Base-by-base conservation (phyloP, 202 grass and related monocot genomes). In the Cymbopogon flexuosus region DNA sequence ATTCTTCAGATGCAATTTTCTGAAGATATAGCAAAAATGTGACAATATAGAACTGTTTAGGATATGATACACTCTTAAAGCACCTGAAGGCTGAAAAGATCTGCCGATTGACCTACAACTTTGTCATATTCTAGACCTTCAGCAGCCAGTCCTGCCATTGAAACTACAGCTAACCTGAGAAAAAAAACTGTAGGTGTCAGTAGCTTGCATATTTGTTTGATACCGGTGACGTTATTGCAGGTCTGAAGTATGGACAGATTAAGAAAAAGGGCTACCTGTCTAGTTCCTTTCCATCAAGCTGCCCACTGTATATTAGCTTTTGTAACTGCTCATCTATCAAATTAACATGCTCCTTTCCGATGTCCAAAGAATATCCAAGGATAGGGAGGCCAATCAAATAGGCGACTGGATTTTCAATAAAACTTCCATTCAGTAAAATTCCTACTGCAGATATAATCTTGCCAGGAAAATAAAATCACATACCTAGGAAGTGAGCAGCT, bases 291-390 rank as follows among this genome's bases (percentile, higher is more conserved):
- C 75, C 77, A 68, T 97, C 89, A 68, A 97, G 94, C 36, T 94
- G 72, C 1, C 94, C 94, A 67, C 94, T 97, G 64, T 97, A 97
- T 77, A 97, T 89, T 37, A 97, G 51, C 73, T 94, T 91, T 34
- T 97, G 86, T 67, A 97, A 47, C 13, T 78, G 73, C 33, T 91
- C 92, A 39, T 97, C 94, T 19, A 97, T 34, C 71, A 97, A 77
- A 74, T 97, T 97, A 49, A 93, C 94, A 87, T 97, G 90, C 59
- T 97, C 94, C 84, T 94, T 97, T 61, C 94, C 94, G 6, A 97
- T 82, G 68, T 97, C 94, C 90, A 97, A 76, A 35, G 94, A 94
- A 79, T 97, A 97, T 68, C 94, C 94, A 79, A 97, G 81, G 5
- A 97, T 94, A 8, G 94, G 94, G 27, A 97, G 79, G 37, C 94